Conservation (phyloP, 2,329 filamentous ascomycete species). For the Trichothecium roseum region DNA sequence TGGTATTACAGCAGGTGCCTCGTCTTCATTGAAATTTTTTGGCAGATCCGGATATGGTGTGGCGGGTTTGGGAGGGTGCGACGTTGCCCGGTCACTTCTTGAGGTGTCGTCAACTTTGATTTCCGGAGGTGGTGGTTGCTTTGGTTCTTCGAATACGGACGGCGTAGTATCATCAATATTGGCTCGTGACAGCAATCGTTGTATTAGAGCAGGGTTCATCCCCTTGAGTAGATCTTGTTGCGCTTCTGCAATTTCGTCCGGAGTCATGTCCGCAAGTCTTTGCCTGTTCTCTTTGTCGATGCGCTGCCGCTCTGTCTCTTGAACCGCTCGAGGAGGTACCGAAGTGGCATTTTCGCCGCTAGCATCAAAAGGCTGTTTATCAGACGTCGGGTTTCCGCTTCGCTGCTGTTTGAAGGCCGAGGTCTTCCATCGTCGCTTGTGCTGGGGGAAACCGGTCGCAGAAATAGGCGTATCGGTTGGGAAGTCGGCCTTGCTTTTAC, state of each 20-base stretch:
- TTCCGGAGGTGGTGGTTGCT: conserved; percentile 13
- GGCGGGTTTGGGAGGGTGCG: conserved; percentile 1
- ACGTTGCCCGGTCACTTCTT: conserved; percentile 4
- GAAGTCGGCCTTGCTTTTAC: conserved; percentile 32
- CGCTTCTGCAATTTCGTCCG: conserved; percentile 71
- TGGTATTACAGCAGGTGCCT: conserved; percentile 28
- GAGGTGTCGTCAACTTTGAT: conserved; percentile 23
- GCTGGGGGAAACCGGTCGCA: conserved; percentile 73
- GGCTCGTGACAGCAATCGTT: conserved; percentile 65
- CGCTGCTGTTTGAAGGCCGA: conserved; percentile 68
- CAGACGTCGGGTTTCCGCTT: conserved; percentile 10
- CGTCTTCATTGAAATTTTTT: conserved; percentile 29
- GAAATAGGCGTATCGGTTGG: conserved; percentile 29
- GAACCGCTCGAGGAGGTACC: conserved; percentile 15
- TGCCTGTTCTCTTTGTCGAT: conserved; percentile 79
- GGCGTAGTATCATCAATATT: conserved; percentile 53
- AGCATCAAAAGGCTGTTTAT: too few species aligned
- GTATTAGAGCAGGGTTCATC: conserved; percentile 64
- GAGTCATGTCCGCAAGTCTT: conserved; percentile 66
- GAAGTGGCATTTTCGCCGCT: too few species aligned
- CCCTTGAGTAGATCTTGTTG: conserved; percentile 69
- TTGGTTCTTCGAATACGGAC: not conserved
- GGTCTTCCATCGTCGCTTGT: conserved; percentile 62
- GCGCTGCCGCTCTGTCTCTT: conserved; percentile 50
- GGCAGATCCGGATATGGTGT: conserved; percentile 6